A percentile compares a stretch with the other conserved stretches of the same genome.
Evolutionary conservation across 177 flowering plant species (phyloP).

Genomic region (Telopea speciosissima): DNA sequence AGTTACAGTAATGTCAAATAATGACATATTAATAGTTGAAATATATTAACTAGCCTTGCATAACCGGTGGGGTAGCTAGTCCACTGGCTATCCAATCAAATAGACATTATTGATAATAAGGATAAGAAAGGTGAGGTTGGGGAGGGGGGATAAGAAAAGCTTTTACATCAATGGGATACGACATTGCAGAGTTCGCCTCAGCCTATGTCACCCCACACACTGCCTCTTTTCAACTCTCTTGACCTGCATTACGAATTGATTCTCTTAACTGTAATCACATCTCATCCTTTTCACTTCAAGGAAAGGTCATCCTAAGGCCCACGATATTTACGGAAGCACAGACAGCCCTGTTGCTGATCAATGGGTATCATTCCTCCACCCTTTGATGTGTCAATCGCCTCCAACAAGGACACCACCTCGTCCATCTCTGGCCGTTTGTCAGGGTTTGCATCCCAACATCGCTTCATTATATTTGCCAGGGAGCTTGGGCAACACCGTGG

Average conservation of each 20-base stretch:
- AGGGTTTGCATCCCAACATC: conserved; percentile 95
- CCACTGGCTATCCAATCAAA: conserved; percentile 12
- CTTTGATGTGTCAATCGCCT: conserved; percentile 80
- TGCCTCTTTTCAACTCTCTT: too few species aligned
- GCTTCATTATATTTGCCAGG: conserved; percentile 74
- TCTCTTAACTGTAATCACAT: not conserved
- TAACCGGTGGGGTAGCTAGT: conserved; percentile 10
- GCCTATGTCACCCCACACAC: conserved; percentile 8
- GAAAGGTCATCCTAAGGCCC: conserved; percentile 45
- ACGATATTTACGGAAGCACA: conserved; percentile 66
- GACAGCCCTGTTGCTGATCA: conserved; percentile 71
- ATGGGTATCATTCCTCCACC: conserved; percentile 95
- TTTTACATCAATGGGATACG: conserved; percentile 26
- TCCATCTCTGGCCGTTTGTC: conserved; percentile 96
- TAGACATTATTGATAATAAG: not conserved
- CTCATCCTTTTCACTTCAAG: not conserved
- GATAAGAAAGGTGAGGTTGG: not conserved
- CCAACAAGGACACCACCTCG: conserved; percentile 78
- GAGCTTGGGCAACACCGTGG: conserved; percentile 94
- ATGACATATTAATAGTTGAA: conserved; percentile 11
- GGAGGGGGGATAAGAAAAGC: conserved; percentile 10
- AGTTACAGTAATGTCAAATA: not conserved
- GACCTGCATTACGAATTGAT: too few species aligned
- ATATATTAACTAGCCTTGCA: conserved; percentile 14
- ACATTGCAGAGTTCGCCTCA: conserved; percentile 16